Base-by-base conservation (phyloP, 2,329 filamentous ascomycete species). In the Emergomyces pasteurianus region DNA sequence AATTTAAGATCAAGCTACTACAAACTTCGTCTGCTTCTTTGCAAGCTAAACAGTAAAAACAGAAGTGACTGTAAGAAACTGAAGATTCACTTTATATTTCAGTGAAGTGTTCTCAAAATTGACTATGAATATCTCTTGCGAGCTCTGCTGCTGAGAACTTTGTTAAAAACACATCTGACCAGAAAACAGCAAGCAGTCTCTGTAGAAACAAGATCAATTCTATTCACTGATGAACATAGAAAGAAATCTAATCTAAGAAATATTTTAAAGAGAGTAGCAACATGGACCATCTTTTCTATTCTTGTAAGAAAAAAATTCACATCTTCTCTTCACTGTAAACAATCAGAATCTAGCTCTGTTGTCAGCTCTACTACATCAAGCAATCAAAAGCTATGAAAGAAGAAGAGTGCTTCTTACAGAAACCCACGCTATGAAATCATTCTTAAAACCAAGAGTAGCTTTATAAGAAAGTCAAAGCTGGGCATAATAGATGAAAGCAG, bases 401-500 rank as follows among this genome's bases (percentile, higher is more conserved):
- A 68, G 65, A 78, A 76, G 67, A 76, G 69, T 65, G 65, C 71
- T 1, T 69, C 62, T n/a, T 78, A 78, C 60, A 54, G 65, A 63
- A 66, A 75, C 65, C 60, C 66, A 54, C 69, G 69, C 23, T 80
- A 79, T 63, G 58, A 66, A 63, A 68, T 60, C 16, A 52, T 75
- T 0, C 77, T 79, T 60, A 66, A 64, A 38, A 73, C 69, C 21
- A 76, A 76, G 61, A 74, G 75, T 34, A 75, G 70, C 64, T 78
- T 72, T 60, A 77, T 80, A 71, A 58, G 54, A 16, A 67, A 73
- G 58, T 75, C 69, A 1, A 57, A 50, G 8, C 40, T 61, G 67
- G 74, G 65, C 12, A 67, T 77, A 36, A 67, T 66, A 6, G 59
- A 71, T 18, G 58, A 36, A 49, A 77, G 74, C 63, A 73, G 73